A percentile compares a stretch with the other conserved stretches of the same genome.
Evolutionary conservation across 352 stramenopile species (phyloP).

Genomic region (Peronospora tabacina): DNA sequence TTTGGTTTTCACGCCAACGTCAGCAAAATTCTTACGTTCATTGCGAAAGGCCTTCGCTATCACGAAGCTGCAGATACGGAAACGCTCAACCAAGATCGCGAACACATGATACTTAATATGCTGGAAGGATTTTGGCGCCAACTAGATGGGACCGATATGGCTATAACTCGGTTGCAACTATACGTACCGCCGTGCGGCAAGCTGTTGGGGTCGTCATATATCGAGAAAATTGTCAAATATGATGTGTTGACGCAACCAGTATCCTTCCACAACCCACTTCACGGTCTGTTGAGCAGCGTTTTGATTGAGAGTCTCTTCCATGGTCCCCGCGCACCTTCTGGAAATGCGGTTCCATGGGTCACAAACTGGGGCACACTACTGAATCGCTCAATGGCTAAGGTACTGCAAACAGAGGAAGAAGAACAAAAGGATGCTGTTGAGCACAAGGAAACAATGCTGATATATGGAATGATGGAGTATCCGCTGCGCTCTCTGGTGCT

Average conservation of each 20-base stretch:
- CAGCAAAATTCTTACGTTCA: slow-evolving; percentile 51
- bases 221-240: slow-evolving; percentile 66
- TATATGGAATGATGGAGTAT: slow-evolving; percentile 72
- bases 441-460: slow-evolving; percentile 51
- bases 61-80: slow-evolving; percentile 34
- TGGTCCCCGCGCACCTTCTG: slow-evolving; percentile 24
- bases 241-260: slow-evolving; percentile 65
- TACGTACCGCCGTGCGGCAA: slow-evolving; percentile 58
- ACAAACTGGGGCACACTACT: slow-evolving; percentile 45
- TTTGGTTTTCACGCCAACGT: slow-evolving; percentile 86
- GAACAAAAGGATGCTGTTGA: slow-evolving; percentile 25
- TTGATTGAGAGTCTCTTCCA: slow-evolving; percentile 74
- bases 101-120: slow-evolving; percentile 62
- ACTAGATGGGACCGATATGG: slow-evolving; percentile 40
- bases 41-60: slow-evolving; percentile 58
- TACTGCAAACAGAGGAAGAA: slow-evolving; percentile 14
- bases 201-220: slow-evolving; percentile 34
- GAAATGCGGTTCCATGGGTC: slow-evolving; percentile 30
- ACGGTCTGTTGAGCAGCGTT: slow-evolving; percentile 75
- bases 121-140: slow-evolving; percentile 69
- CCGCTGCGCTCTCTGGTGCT: slow-evolving; percentile 68
- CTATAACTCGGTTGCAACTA: slow-evolving; percentile 37
- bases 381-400: slow-evolving; percentile 38
- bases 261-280: slow-evolving; percentile 87
- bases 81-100: slow-evolving; percentile 29